Evolutionary conservation across 441 rosid species (phyloP).

Genomic region (Aquilaria agallochum): DNA sequence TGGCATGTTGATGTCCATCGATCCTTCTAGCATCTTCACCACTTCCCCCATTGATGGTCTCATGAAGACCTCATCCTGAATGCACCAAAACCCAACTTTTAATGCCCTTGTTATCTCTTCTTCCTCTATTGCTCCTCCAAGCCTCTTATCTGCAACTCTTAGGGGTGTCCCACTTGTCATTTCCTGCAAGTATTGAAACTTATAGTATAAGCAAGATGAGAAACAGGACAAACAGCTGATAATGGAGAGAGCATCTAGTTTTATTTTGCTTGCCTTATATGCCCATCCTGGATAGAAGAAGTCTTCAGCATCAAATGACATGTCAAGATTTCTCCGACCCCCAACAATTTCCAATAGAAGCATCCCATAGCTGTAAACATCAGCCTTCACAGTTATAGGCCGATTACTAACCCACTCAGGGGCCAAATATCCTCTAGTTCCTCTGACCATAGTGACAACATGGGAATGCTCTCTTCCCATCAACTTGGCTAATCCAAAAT

Average conservation of each 20-base stretch:
- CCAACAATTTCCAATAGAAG: constrained; percentile 90
- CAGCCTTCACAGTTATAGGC: constrained; percentile 88
- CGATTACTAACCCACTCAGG: constrained; percentile 96
- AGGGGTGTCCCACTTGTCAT: constrained; percentile 47
- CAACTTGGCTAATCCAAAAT: constrained; percentile 87
- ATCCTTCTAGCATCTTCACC: constrained; percentile 79
- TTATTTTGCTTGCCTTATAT: constrained; percentile 46
- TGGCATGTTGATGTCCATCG: constrained; percentile 44
- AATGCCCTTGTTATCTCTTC: constrained; percentile 61
- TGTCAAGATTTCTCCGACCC: constrained; percentile 88
- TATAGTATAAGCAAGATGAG: background rate
- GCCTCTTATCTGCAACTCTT: constrained; percentile 62
- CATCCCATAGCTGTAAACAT: constrained; percentile 93
- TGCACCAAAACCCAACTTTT: constrained; percentile 87
- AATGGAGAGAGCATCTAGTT: background rate
- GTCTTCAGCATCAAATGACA: constrained; percentile 60
- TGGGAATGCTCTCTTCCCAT: constrained; percentile 94
- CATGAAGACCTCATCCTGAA: constrained; percentile 69
- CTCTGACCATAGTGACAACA: constrained; percentile 88
- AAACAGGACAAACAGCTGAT: background rate
- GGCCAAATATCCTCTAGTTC: constrained; percentile 92
- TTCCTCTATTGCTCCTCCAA: constrained; percentile 61
- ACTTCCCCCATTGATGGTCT: constrained; percentile 94
- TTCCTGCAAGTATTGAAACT: constrained; percentile 32
- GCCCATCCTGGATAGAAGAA: constrained; percentile 96